Base-by-base conservation (phyloP, 1,284 basidiomycete genomes). In the Pseudozyma thailandica region DNA sequence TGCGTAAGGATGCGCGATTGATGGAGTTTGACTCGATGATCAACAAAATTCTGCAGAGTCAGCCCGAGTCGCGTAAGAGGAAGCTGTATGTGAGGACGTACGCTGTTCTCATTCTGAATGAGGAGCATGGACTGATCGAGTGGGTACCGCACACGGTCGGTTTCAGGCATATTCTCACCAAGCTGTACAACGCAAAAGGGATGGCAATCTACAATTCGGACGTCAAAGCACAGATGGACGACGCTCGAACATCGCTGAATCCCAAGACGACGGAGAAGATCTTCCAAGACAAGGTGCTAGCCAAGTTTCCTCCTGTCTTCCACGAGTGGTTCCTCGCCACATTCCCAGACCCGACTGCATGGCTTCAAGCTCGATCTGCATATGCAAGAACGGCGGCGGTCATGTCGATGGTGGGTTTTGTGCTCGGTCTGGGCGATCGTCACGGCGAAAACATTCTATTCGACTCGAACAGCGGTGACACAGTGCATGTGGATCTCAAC, bases 21-120 rank as follows among this genome's bases (percentile, higher is more conserved):
- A 98, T 98, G 95, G 96, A 98, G 82, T 93, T 98, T 83, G 94
- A 97, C 78, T 89, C 92, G 4, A 95, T 99, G 85, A 95, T 99
- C 85, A 98, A 98, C 85, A 98, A 97, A 83, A 85, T 98, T 15
- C 86, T 99, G 55, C 95, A 95, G 80, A 90, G 92, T 20, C 93
- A 94, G 75, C 93, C 94, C 0, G 83, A 98, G 58, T 93, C 94
- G 30, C 90, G 96, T 56, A 73, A 74, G 44, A 61, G 81, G 23
- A 72, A 73, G 48, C 65, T 82, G 13, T 51, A 65, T 18, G 50
- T 53, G 57, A 62, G 50, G 65, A 98, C 95, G 3, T 99, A 98
- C 78, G 93, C 93, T 8, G 94, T 98, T 18, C 91, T 98, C 20
- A 93, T 94, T 2, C 86, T 99, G 58, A 98, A 98, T 81, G 95